Conservation (phyloP, 2,329 filamentous ascomycete genomes). For the Didymella lethalis region DNA sequence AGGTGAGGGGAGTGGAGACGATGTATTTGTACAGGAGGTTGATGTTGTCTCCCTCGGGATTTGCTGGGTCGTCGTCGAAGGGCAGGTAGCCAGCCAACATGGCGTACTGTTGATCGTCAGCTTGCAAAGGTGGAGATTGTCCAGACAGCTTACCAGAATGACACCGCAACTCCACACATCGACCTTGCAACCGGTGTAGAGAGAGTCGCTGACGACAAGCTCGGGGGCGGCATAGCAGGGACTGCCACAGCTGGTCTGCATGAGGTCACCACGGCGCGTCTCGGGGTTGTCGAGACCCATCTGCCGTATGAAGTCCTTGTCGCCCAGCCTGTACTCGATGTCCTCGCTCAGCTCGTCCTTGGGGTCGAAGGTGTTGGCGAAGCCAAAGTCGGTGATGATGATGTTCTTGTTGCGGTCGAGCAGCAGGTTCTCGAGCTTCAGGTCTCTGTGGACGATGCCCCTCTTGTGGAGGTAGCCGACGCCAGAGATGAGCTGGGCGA, state of each 20-base stretch:
- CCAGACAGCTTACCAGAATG: constrained; percentile 76
- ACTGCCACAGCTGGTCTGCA: constrained; percentile 98
- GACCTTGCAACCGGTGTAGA: constrained; percentile 97
- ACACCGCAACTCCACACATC: constrained; percentile 99
- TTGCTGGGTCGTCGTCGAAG: constrained; percentile 97
- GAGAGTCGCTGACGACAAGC: constrained; percentile 93
- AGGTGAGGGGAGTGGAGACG: constrained; percentile 93
- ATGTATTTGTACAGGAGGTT: constrained; percentile 99
- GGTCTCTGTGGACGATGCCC: constrained; percentile 94
- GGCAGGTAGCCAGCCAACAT: constrained; percentile 98
- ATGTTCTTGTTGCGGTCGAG: constrained; percentile 97
- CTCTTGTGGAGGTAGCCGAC: constrained; percentile 98
- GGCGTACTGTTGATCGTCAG: constrained; percentile 73
- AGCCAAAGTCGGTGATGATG: constrained; percentile 99
- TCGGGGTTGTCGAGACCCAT: constrained; percentile 83
- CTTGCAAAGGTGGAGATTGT: constrained; percentile 21
- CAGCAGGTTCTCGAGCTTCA: constrained; percentile 95
- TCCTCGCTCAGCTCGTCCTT: constrained; percentile 87
- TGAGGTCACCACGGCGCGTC: constrained; percentile 86
- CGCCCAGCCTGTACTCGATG: constrained; percentile 84
- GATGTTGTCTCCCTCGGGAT: constrained; percentile 98
- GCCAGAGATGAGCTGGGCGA: constrained; percentile 94
- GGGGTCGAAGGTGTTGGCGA: constrained; percentile 96
- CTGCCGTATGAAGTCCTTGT: constrained; percentile 87
- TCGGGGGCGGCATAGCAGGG: constrained; percentile 98